Base-by-base conservation (phyloP, 2,329 filamentous ascomycete species). In the Monilinia polystroma region DNA sequence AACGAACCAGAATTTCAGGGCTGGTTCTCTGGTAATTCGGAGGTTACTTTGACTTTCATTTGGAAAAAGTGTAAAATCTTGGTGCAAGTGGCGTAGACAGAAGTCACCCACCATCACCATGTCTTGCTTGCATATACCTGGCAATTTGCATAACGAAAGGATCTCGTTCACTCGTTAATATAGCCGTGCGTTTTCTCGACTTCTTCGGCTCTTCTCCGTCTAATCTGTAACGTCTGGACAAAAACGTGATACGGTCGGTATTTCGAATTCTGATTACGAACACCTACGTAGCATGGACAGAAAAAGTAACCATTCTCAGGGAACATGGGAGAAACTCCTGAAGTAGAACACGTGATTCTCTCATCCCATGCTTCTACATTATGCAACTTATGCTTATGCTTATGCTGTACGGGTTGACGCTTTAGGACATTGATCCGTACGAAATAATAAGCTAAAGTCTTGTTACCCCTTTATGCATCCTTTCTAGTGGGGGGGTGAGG, bases 391-490 rank as follows among this genome's bases (percentile, higher is more conserved):
- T 59, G 56, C 41, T n/a, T 47, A 47, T 23, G 49, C 49, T 51
- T 38, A 51, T 51, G 58, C 58, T 43, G 32, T 64, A 52, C 53
- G 62, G 38, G 35, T 57, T 64, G 62, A 64, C 51, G 52, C 57
- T 57, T 64, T 64, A 12, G 62, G 62, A 29, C 20, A 64, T n/a
- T 35, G 23, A 47, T 64, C 62, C 62, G 52, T 29, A 14, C 41
- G 29, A 32, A 49, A 14, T 6, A 64, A 58, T 47, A 47, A 20
- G 62, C 62, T 64, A 64, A 64, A 32, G 52, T 43, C 62, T 45
- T 55, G 26, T 41, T 57, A 58, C 62, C 62, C 62, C 62, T 64
- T 64, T 64, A 64, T 64, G 62, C 52, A 64, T 45, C 62, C 62
- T 64, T 20, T 35, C 14, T 57, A 52, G 62, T 64, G 62, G 62